These are phyloP conservation scores for Suaeda aralocaspica DNA, from an alignment of 148 eudicot genomes.

Conservation along the genomic window DNA sequence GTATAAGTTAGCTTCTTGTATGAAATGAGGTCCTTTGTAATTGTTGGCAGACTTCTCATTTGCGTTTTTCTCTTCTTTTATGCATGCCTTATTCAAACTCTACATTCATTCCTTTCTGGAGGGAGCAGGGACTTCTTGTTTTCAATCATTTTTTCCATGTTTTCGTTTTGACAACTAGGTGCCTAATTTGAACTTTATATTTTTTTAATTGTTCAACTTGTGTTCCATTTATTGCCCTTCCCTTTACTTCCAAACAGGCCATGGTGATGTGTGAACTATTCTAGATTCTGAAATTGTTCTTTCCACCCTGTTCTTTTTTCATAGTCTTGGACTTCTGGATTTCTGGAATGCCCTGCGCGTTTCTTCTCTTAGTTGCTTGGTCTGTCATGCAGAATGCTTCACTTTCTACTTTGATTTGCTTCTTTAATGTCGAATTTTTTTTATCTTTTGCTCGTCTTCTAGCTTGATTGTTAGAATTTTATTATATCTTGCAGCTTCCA, in stretches of 20 bases:
- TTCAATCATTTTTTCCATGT: background rate
- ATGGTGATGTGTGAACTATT: background rate
- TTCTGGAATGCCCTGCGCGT: background rate
- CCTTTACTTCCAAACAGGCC: background rate
- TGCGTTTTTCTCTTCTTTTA: background rate
- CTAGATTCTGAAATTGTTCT: background rate
- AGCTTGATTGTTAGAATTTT: background rate
- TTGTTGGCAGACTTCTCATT: background rate
- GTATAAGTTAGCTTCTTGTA: too few relatives aligned
- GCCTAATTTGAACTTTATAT: background rate
- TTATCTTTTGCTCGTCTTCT: background rate
- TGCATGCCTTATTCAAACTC: background rate
- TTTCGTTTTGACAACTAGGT: background rate
- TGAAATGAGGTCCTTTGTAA: background rate
- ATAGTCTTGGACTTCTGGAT: background rate
- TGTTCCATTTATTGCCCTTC: background rate
- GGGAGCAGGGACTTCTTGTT: background rate
- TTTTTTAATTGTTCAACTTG: background rate
- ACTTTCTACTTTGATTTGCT: background rate
- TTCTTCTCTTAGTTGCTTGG: background rate
- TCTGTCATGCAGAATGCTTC: background rate
- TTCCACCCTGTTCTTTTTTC: background rate
- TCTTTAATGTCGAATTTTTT: background rate
- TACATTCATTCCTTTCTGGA: background rate
- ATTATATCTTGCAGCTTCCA: slow-evolving; percentile 49